Percentiles rank a stretch among this genome's conserved stretches.
These are phyloP conservation scores for Eimeria acervulina DNA, from an alignment of 169 alveolate species.

Conservation along the genomic window DNA sequence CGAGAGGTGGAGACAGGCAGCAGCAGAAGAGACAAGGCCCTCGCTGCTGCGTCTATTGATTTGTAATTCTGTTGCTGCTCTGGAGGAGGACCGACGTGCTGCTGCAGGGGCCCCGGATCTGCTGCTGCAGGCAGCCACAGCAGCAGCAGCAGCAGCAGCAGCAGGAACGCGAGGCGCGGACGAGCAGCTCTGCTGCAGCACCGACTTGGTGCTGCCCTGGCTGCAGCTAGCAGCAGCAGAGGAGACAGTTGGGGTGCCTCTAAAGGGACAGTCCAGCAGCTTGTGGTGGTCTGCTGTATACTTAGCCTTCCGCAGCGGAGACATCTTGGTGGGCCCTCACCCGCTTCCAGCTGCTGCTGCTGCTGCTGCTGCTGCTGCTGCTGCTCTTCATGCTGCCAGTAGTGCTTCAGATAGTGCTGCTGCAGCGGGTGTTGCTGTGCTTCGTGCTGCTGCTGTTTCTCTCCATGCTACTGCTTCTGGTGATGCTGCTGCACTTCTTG, in stretches of 20 bases:
- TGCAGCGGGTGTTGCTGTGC: too few relatives aligned
- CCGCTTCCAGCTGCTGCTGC: conserved; percentile 6
- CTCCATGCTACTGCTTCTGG: too few relatives aligned
- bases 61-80: conserved; percentile 31
- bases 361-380: conserved; percentile 14
- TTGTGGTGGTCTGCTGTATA: conserved; percentile 77
- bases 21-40: neutral
- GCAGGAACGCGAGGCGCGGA: conserved; percentile 12
- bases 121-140: conserved; percentile 43
- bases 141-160: conserved; percentile 46
- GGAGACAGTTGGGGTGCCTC: neutral
- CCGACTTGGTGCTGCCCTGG: conserved; percentile 38
- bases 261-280: neutral
- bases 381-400: neutral
- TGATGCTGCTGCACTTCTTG: too few relatives aligned
- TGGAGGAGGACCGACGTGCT: conserved; percentile 36
- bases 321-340: neutral
- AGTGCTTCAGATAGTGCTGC: neutral
- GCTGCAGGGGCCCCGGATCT: conserved; percentile 23
- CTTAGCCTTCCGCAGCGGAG: conserved; percentile 74
- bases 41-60: neutral
- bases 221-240: conserved; percentile 66
- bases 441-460: too few relatives aligned
- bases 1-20: neutral
- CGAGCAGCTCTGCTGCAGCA: conserved; percentile 57